These are phyloP conservation scores for Citrus trifoliata DNA, from an alignment of 345 rosid genomes.

Conservation along the genomic window DNA sequence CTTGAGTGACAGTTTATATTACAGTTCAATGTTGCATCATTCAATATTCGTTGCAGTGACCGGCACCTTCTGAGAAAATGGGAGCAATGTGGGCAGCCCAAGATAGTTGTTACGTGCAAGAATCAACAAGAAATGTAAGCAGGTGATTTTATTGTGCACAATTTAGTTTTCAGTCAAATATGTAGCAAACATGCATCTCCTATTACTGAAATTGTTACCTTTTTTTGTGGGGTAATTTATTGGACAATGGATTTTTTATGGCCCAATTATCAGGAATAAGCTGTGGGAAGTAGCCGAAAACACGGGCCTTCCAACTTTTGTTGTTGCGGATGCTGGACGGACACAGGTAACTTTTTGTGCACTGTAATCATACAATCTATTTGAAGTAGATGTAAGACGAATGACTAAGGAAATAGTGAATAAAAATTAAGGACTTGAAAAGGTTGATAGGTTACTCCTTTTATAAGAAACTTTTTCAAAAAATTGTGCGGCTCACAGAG, in stretches of 20 bases:
- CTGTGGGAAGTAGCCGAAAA: slow-evolving; percentile 75
- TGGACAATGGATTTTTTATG: background rate
- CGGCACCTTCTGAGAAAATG: slow-evolving; percentile 66
- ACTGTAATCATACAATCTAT: background rate
- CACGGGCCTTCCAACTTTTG: slow-evolving; percentile 82
- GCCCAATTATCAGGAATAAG: slow-evolving; percentile 49
- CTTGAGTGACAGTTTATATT: slow-evolving; percentile 1
- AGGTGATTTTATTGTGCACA: slow-evolving; percentile 29
- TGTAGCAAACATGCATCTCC: background rate
- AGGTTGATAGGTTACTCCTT: background rate
- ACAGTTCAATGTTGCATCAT: slow-evolving; percentile 10
- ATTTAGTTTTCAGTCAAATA: background rate
- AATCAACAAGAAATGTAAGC: slow-evolving; percentile 92
- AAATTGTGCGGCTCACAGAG: background rate
- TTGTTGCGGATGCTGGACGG: slow-evolving; percentile 95
- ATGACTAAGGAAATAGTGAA: background rate
- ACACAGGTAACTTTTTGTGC: slow-evolving; percentile 53
- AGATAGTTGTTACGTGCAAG: slow-evolving; percentile 81
- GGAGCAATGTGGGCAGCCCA: slow-evolving; percentile 88
- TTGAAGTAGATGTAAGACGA: background rate
- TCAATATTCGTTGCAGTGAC: slow-evolving; percentile 42
- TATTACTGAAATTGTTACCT: background rate
- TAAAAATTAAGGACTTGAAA: background rate
- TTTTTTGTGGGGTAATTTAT: background rate
- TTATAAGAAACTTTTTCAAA: background rate